phyloP scores from a whole-genome alignment of 306 rosid genomes.

The Pyrus bretschneideri region DNA sequence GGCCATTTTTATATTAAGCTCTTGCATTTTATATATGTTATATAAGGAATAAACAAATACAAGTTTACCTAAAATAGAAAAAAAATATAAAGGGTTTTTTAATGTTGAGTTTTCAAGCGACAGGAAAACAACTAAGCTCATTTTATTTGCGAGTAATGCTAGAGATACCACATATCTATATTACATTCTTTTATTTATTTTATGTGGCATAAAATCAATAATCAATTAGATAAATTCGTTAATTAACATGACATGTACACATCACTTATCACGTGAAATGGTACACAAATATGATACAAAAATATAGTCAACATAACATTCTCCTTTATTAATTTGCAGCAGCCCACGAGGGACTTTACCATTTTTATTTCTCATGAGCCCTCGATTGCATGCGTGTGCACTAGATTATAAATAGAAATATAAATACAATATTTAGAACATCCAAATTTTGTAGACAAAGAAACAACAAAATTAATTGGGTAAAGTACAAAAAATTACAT shows the following conservation, averaged over 20 bases:
- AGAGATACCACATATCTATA: too few species aligned
- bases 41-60: neutral
- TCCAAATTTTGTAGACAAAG: neutral
- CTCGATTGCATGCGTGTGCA: neutral
- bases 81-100: neutral
- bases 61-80: too few species aligned
- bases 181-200: too few species aligned
- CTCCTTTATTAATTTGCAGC: neutral
- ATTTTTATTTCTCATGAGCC: neutral
- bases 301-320: too few species aligned
- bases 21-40: neutral
- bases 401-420: neutral
- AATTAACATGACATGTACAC: too few species aligned
- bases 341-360: neutral
- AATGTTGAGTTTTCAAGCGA: neutral
- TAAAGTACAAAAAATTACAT: too few species aligned
- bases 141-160: too few species aligned
- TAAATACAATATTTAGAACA: neutral
- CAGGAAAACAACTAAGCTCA: neutral
- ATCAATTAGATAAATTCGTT: too few species aligned
- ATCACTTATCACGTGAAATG: too few species aligned
- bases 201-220: too few species aligned
- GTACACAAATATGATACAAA: too few species aligned
- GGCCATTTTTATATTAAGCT: neutral
- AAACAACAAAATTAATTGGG: neutral